Percentiles rank a stretch among this genome's conserved stretches.
These are phyloP conservation scores for Parathielavia appendiculata DNA, from an alignment of 495 filamentous ascomycete genomes.

Conservation along the genomic window DNA sequence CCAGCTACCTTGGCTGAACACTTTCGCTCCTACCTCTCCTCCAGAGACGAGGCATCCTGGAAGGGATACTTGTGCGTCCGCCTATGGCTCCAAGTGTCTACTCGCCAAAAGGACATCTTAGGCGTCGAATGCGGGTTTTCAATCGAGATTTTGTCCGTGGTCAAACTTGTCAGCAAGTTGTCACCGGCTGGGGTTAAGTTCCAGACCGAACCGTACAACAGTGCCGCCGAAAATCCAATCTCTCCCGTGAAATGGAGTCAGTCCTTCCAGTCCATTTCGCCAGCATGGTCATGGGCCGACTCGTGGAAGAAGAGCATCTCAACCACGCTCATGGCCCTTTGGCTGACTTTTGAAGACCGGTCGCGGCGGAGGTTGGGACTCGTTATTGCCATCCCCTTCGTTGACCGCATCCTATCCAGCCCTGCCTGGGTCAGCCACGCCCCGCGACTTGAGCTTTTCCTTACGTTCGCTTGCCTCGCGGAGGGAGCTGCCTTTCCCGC, in stretches of 20 bases:
- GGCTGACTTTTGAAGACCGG: background rate
- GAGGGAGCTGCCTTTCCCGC: background rate
- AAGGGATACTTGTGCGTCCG: background rate
- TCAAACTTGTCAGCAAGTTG: constrained; percentile 17
- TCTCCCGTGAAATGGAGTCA: constrained; percentile 46
- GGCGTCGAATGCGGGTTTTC: constrained; percentile 40
- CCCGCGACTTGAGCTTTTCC: background rate
- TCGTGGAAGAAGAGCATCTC: constrained; percentile 7
- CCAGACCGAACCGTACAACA: constrained; percentile 50
- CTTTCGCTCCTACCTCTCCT: no score
- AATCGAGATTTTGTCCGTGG: constrained; percentile 39
- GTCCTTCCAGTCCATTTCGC: constrained; percentile 46
- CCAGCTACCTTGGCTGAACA: no score
- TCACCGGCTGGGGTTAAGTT: constrained; percentile 34
- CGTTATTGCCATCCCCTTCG: background rate
- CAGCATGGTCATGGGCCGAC: constrained; percentile 2
- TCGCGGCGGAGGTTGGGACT: background rate
- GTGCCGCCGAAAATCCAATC: constrained; percentile 39
- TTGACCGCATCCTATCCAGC: background rate
- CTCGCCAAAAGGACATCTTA: background rate
- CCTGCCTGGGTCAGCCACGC: background rate
- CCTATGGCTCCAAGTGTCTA: background rate
- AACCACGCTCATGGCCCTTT: constrained; percentile 7
- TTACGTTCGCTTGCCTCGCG: background rate
- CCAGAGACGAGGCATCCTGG: background rate